Conservation (phyloP, 2,329 filamentous ascomycete species). For the Colletotrichum ledebouriae region DNA sequence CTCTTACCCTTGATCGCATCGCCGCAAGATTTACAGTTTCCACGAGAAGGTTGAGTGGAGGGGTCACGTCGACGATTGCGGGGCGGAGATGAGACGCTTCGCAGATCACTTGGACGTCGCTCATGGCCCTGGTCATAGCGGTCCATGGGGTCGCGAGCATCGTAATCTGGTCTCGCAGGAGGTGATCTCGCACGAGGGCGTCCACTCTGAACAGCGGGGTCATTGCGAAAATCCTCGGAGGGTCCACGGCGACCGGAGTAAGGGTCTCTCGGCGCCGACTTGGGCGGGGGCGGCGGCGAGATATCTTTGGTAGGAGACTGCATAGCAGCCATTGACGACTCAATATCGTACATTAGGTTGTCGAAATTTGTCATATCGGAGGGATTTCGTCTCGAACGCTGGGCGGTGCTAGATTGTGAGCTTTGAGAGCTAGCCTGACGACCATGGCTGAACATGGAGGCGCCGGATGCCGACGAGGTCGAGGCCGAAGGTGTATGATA, state of each 20-base stretch:
- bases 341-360: conserved; percentile 68
- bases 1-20: conserved; percentile 88
- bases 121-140: conserved; percentile 30
- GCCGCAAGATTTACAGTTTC: conserved; percentile 86
- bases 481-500: conserved; percentile 76
- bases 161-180: conserved; percentile 44
- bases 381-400: conserved; percentile 52
- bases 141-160: conserved; percentile 38
- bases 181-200: conserved; percentile 45
- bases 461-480: conserved; percentile 75
- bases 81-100: conserved; percentile 44
- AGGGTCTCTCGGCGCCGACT: conserved; percentile 43
- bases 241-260: conserved; percentile 31
- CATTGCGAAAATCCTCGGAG: conserved; percentile 49
- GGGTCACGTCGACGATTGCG: conserved; percentile 46
- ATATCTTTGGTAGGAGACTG: conserved; percentile 48
- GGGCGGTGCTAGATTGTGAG: conserved; percentile 69
- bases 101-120: conserved; percentile 33
- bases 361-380: conserved; percentile 63
- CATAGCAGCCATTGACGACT: conserved; percentile 62
- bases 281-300: conserved; percentile 44
- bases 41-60: conserved; percentile 65
- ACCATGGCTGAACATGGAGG: conserved; percentile 70
- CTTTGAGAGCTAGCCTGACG: conserved; percentile 73
- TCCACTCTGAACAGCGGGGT: conserved; percentile 49